phyloP scores from a whole-genome alignment of 139 green algal species.

The Microglena sp. region DNA sequence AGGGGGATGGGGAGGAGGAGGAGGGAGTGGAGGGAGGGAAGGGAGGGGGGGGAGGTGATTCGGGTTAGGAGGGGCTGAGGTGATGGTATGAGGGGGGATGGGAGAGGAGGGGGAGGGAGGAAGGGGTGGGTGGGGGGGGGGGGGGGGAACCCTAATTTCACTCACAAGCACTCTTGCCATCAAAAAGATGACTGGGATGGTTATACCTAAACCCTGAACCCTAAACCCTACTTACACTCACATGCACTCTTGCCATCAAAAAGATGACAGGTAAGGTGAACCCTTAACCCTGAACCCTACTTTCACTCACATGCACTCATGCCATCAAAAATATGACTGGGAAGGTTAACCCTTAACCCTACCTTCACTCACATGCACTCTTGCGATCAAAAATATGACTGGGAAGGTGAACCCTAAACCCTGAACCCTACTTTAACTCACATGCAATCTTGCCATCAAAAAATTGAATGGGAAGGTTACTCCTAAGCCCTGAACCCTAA shows the following conservation, averaged over 20 bases:
- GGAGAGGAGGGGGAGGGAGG: too few species aligned
- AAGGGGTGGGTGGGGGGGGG: neutral
- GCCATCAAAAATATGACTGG: neutral
- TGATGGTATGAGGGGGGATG: too few species aligned
- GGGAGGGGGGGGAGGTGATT: too few species aligned
- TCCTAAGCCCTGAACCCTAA: conserved; percentile 1
- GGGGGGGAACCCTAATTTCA: neutral
- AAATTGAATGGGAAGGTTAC: neutral
- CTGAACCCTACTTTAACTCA: conserved; percentile 8
- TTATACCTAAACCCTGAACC: neutral
- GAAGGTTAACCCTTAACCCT: conserved; percentile 28
- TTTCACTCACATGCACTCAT: neutral
- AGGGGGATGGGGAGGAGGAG: too few species aligned
- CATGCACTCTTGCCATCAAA: neutral
- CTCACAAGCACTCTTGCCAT: neutral
- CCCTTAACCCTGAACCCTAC: neutral
- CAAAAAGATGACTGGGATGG: neutral
- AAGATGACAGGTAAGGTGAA: too few species aligned
- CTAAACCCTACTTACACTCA: neutral
- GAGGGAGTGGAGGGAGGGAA: too few species aligned
- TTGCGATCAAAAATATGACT: conserved; percentile 12
- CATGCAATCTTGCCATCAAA: neutral
- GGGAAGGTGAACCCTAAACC: conserved; percentile 32
- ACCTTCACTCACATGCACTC: conserved; percentile 15
- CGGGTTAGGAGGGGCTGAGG: too few species aligned